phyloP scores from a whole-genome alignment of 23 red algal genomes.

The Agarophyton chilense region DNA sequence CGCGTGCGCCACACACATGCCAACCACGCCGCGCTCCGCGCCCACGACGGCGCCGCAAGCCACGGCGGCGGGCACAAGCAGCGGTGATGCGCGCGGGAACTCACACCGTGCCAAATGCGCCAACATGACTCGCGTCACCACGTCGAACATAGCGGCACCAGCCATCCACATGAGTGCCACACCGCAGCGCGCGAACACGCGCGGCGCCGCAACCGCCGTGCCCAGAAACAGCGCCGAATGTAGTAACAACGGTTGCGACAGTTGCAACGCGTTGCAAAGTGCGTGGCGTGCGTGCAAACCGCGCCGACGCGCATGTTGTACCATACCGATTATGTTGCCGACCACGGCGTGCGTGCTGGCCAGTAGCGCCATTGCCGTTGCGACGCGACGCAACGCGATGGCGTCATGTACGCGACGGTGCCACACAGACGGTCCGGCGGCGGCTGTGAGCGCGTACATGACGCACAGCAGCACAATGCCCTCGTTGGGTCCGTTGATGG shows the following conservation, averaged over 20 bases:
- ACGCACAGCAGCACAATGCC: conserved; percentile 77
- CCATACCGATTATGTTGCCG: conserved; percentile 38
- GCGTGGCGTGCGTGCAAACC: too few relatives aligned
- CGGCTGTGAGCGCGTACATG: conserved; percentile 73
- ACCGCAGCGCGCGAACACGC: not conserved
- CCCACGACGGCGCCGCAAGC: conserved; percentile 52
- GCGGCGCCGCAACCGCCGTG: conserved; percentile 56
- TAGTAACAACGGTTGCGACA: not conserved
- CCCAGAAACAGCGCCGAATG: conserved; percentile 24
- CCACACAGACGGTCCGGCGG: conserved; percentile 81
- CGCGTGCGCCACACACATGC: not conserved
- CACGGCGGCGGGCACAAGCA: conserved; percentile 27
- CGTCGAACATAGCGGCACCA: conserved; percentile 78
- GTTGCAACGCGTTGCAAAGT: not conserved
- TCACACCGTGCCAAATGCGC: conserved; percentile 59
- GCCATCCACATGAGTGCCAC: conserved; percentile 63
- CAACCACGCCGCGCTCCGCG: conserved; percentile 1
- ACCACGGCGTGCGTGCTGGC: conserved; percentile 26
- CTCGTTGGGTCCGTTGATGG: conserved; percentile 97
- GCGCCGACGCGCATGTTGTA: conserved; percentile 9
- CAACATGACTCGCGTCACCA: conserved; percentile 84
- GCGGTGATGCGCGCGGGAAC: conserved; percentile 52
- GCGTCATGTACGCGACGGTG: not conserved
- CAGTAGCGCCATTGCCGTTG: not conserved
- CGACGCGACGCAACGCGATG: not conserved